Evolutionary conservation across 2,329 filamentous ascomycete genomes (phyloP).

Genomic region (Xylariaceae sp.): DNA sequence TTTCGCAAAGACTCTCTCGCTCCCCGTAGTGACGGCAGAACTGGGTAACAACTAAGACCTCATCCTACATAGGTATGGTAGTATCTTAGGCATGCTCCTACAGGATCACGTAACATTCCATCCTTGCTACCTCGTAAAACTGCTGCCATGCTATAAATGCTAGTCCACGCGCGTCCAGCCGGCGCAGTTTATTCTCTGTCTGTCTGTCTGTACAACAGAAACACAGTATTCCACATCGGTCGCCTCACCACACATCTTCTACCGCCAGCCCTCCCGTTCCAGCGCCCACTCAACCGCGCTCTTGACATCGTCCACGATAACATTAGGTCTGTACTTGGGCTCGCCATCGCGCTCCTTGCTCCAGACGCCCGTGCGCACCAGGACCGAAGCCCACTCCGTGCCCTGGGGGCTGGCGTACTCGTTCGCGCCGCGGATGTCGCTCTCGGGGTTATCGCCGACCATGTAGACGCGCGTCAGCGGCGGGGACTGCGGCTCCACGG

Average conservation of each 20-base stretch:
- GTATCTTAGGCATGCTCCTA: too few species aligned
- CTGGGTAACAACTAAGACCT: too few species aligned
- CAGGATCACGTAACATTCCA: too few species aligned
- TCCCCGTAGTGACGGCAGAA: too few species aligned
- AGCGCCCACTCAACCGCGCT: slow-evolving; percentile 80
- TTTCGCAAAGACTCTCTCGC: too few species aligned
- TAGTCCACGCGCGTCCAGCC: too few species aligned
- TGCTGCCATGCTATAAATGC: too few species aligned
- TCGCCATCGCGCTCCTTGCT: slow-evolving; percentile 45
- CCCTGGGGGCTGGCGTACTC: slow-evolving; percentile 69
- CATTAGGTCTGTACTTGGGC: slow-evolving; percentile 66
- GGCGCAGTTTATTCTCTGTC: too few species aligned
- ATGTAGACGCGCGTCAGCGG: slow-evolving; percentile 84
- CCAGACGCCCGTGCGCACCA: slow-evolving; percentile 85
- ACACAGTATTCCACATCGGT: too few species aligned
- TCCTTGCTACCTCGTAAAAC: too few species aligned
- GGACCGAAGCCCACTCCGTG: slow-evolving; percentile 76
- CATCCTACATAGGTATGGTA: too few species aligned
- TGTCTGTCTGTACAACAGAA: too few species aligned
- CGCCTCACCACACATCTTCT: slow-evolving; percentile 33
- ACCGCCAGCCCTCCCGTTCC: slow-evolving; percentile 55
- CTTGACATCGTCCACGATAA: slow-evolving; percentile 75
- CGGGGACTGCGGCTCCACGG: slow-evolving; percentile 27
- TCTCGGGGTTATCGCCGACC: slow-evolving; percentile 89
- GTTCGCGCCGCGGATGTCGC: slow-evolving; percentile 89